Base-by-base conservation (phyloP, 1,284 basidiomycete species). In the Apiotrichum porosum region DNA sequence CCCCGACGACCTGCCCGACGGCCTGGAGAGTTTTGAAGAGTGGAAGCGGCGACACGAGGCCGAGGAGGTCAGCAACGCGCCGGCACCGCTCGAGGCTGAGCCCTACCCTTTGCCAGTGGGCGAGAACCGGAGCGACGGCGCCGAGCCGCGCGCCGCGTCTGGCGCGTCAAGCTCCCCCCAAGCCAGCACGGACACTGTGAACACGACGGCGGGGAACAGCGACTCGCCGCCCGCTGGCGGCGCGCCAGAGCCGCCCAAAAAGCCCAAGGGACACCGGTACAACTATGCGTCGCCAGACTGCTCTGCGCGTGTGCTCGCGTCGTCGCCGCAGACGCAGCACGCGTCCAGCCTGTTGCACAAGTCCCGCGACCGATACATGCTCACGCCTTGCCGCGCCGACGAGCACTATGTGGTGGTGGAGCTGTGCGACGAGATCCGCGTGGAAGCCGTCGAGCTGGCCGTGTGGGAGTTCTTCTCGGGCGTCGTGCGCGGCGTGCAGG, bases 381-480 rank as follows among this genome's bases (percentile, higher is more conserved):
- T 97, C 55, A 91, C 87, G 44, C 94, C 94, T 0, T 98, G 95
- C 65, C 79, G 80, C 22, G 76, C 78, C 5, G 58, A 65, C 52
- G 76, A 79, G 24, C 89, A 95, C 63, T 97, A 84, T 71, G 86
- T 97, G 18, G 83, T 97, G 23, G 85, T 97, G 36, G 95, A 98
- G 73, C 82, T 97, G 6, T 99, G 95, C 75, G 93, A 97, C 60
- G 94, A 97, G 69, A 92, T 98, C 59, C 79, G 87, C 39, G 90
- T 97, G 62, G 93, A 98, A 70, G 94, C 92, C 0, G 81, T 98
- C 42, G 92, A 97, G 66, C 76, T 99, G 6, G 93, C 92, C 44
- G 95, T 97, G 65, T 95, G 88, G 71, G 94, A 98, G 74, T 97
- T 97, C 76, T 99, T 97, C 76, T 92, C 88, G 60, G 91, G 93